Conservation (phyloP, 2,329 filamentous ascomycete genomes). For the Diaporthe sp. region DNA sequence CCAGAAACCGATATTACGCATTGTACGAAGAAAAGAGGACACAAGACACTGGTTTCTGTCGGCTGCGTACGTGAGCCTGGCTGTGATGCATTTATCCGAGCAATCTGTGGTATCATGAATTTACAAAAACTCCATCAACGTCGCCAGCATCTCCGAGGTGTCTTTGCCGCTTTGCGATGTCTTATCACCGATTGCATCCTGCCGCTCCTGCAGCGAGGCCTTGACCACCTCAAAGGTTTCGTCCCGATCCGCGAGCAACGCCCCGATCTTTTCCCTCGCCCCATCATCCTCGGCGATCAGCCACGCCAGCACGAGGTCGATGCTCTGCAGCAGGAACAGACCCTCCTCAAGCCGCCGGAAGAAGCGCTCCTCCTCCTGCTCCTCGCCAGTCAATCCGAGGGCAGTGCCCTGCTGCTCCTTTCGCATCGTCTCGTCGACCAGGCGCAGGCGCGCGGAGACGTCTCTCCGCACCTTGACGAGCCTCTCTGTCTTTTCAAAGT, state of each 20-base stretch:
- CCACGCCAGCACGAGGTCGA: slow-evolving; percentile 92
- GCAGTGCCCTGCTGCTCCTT: slow-evolving; percentile 63
- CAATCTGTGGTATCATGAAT: slow-evolving; percentile 42
- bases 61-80: slow-evolving; percentile 14
- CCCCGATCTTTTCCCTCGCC: slow-evolving; percentile 74
- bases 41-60: slow-evolving; percentile 12
- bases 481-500: slow-evolving; percentile 87
- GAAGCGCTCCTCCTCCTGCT: slow-evolving; percentile 79
- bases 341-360: slow-evolving; percentile 85
- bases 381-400: slow-evolving; percentile 70
- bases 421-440: slow-evolving; percentile 74
- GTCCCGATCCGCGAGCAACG: slow-evolving; percentile 76
- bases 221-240: slow-evolving; percentile 75
- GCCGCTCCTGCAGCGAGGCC: slow-evolving; percentile 75
- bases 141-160: slow-evolving; percentile 67
- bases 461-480: slow-evolving; percentile 80
- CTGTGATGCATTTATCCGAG: slow-evolving; percentile 36
- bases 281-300: slow-evolving; percentile 89
- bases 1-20: slow-evolving; percentile 22
- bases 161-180: slow-evolving; percentile 72
- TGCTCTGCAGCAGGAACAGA: slow-evolving; percentile 83
- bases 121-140: slow-evolving; percentile 65
- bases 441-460: slow-evolving; percentile 73
- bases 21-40: slow-evolving; percentile 32
- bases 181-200: slow-evolving; percentile 59